Base-by-base conservation (phyloP, 2,329 filamentous ascomycete species). In the Capronia coronata region DNA sequence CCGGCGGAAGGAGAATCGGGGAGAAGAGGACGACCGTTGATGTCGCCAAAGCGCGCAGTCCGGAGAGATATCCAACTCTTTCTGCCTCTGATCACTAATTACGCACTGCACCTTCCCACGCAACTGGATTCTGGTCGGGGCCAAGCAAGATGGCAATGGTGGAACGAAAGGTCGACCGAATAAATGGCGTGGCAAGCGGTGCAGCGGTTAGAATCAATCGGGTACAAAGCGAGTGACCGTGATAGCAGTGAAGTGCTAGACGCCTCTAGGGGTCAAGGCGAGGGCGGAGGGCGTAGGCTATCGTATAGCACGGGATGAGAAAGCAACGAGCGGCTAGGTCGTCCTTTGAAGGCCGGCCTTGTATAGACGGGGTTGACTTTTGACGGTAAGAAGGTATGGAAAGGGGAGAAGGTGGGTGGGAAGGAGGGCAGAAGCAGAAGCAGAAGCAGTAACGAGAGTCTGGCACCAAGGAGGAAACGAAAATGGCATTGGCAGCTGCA, bases 381-480 rank as follows among this genome's bases (percentile, higher is more conserved):
- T 51, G 57, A 55, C 50, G 41, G 35, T 30, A 38, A 37, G 48
- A 46, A 57, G 40, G 39, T 49, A 59, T 56, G 54, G 48, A 59
- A 8, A 50, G 59, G 52, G 60, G 59, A 18, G 50, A n/a, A n/a
- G n/a, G n/a, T n/a, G 59, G 52, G 59, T 57, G 51, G 58, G 60
- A 57, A 51, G 52, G 46, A 43, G 47, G 41, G 50, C 52, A 56
- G 50, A 52, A 45, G 51, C 49, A 29, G 49, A 43, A 46, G 49
- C 37, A 39, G 37, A 11, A 21, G 4, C 16, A 52, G 50, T 41
- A 49, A 44, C 49, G 46, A 51, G 42, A 48, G 58, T 52, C 46
- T 50, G 58, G 46, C 45, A 54, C 49, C 14, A 10, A 19, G 14
- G 14, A 19, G 18, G 34, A 37, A 19, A 18, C 25, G 10, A 27